Percentiles rank a stretch among this genome's conserved stretches.
Evolutionary conservation across 371 early-diverging fungal genomes (phyloP).

Genomic region (Mortierella sp.): DNA sequence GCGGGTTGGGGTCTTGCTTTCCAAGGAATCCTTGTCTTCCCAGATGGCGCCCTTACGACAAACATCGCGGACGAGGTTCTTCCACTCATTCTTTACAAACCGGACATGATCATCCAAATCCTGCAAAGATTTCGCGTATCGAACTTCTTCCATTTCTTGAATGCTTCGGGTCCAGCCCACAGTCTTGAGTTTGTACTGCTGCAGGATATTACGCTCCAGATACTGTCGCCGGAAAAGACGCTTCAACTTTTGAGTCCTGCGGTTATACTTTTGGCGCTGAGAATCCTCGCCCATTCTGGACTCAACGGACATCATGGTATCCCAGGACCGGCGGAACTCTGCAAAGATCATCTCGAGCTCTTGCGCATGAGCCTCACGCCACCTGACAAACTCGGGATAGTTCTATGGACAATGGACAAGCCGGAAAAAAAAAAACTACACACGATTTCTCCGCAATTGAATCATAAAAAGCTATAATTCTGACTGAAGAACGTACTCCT

Average conservation of each 20-base stretch:
- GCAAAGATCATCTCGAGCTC: constrained; percentile 56
- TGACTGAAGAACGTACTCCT: constrained; percentile 61
- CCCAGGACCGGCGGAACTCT: constrained; percentile 75
- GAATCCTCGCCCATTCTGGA: constrained; percentile 69
- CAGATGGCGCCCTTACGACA: constrained; percentile 76
- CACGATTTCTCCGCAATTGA: too few relatives aligned
- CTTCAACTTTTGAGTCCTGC: constrained; percentile 69
- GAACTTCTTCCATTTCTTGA: constrained; percentile 71
- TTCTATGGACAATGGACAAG: constrained; percentile 19
- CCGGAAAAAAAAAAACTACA: not conserved
- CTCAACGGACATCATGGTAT: constrained; percentile 65
- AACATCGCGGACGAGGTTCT: constrained; percentile 63
- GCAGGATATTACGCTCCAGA: constrained; percentile 65
- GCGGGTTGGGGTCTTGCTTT: constrained; percentile 43
- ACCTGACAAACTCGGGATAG: constrained; percentile 45
- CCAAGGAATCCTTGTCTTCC: constrained; percentile 59
- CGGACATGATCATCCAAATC: constrained; percentile 74
- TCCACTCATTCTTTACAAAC: constrained; percentile 78
- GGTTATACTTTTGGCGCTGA: constrained; percentile 60
- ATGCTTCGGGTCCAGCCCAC: constrained; percentile 71
- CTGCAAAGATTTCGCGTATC: constrained; percentile 71
- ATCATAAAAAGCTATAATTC: constrained; percentile 16
- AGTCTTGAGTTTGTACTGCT: constrained; percentile 69
- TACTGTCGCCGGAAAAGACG: constrained; percentile 64
- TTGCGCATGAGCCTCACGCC: constrained; percentile 25